Base-by-base conservation (phyloP, 2,329 filamentous ascomycete genomes). In the Aspergillus spinulosporus region DNA sequence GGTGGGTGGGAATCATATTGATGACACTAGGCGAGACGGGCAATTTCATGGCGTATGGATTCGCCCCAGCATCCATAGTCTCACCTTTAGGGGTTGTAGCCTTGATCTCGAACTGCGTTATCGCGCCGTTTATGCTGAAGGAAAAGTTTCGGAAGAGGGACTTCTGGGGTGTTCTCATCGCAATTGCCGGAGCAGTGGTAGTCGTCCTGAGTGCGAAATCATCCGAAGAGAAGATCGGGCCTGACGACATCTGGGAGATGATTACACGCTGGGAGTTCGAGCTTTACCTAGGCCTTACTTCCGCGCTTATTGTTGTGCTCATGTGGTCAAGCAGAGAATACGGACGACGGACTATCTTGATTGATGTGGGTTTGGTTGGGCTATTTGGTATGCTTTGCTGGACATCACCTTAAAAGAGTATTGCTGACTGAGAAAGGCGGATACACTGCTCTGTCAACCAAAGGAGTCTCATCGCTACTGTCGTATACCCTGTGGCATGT, bases 1-100 rank as follows among this genome's bases (percentile, higher is more conserved):
- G 94, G 94, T 99, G 94, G 94, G 77, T 87, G 32, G 94, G 94
- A 15, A 93, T 97, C 63, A 83, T 95, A 12, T 81, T 99, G 58
- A 99, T 99, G 84, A 91, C 88, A 0, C 78, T 96, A 26, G 94
- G 94, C 56, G 94, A 99, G 77, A 88, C 89, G 69, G 94, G 94
- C 50, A 99, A 99, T 72, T 99, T 99, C 70, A 78, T 99, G 61
- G 94, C 94, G 0, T 99, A 99, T 69, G 94, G 94, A 26, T 99
- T 99, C 72, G 94, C 94, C 31, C 94, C 94, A 3, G 94, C 94
- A 5, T 97, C 94, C 11, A 97, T 99, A 66, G 94, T 99, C 42
- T 97, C 92, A 34, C 94, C 94, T 0, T 80, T 99, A 4, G 94
- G 94, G 7, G 94, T 99, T n/a, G 94, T 99, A 9, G 94, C 94